These are phyloP conservation scores for Drosera capensis DNA, from an alignment of 148 eudicot species.

Conservation along the genomic window DNA sequence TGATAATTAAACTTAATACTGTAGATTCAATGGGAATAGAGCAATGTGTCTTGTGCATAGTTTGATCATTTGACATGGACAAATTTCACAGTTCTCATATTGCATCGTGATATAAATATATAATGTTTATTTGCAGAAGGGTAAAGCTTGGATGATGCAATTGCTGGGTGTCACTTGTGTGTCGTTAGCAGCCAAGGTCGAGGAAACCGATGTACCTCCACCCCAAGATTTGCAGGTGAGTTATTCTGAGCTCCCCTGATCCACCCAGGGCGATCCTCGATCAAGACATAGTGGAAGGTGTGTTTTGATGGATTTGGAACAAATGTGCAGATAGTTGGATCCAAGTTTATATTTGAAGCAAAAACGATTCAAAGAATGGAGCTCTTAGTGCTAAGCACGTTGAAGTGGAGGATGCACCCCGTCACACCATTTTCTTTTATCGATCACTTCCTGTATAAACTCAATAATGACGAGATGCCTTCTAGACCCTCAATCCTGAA, in stretches of 20 bases:
- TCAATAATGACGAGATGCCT: constrained; percentile 33
- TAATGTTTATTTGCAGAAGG: constrained; percentile 25
- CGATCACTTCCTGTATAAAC: constrained; percentile 41
- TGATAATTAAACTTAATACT: too few species aligned
- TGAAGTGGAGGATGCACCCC: constrained; percentile 83
- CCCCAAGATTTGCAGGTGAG: constrained; percentile 58
- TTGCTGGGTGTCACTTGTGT: constrained; percentile 69
- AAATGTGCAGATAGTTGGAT: constrained; percentile 31
- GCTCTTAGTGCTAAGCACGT: constrained; percentile 56
- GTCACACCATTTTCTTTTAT: constrained; percentile 72
- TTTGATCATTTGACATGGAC: neutral
- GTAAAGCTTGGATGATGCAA: constrained; percentile 68
- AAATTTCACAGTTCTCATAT: neutral
- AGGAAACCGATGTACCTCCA: constrained; percentile 53
- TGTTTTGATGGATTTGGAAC: neutral
- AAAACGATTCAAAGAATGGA: constrained; percentile 70
- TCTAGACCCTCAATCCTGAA: constrained; percentile 20
- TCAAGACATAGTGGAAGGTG: neutral
- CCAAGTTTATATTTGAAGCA: constrained; percentile 48
- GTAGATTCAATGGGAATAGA: too few species aligned
- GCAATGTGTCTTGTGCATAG: neutral
- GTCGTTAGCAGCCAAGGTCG: constrained; percentile 60
- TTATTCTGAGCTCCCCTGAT: neutral
- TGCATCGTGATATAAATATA: neutral
- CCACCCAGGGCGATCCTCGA: too few species aligned